Base-by-base conservation (phyloP, 1,284 basidiomycete genomes). In the Laetiporus sulphureus region DNA sequence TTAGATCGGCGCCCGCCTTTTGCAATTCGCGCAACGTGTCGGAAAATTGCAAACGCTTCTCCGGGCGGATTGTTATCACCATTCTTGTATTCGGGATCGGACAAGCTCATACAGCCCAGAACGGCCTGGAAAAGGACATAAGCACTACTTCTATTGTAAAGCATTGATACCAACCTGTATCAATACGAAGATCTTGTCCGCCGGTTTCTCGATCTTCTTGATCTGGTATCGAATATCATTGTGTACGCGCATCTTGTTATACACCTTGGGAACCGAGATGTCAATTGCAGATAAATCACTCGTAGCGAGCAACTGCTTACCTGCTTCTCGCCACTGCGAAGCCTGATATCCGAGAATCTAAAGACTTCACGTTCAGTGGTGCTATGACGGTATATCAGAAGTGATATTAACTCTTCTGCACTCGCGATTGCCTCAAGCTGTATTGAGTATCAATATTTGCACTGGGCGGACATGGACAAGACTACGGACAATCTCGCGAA, bases 131-230 rank as follows among this genome's bases (percentile, higher is more conserved):
- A 15, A 23, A 11, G 37, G 34, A 36, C 34, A 48, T 35, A n/a
- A n/a, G n/a, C n/a, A n/a, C n/a, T n/a, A n/a, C n/a, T n/a, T n/a
- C n/a, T n/a, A n/a, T n/a, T n/a, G n/a, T n/a, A n/a, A 36, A 4
- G 18, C 33, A 29, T 27, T 19, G 33, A 18, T 2, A 18, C 55
- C 46, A 41, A 83, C 84, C 62, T 90, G 86, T 12, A 88, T 77
- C 33, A 90, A 61, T 5, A 88, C 54, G 56, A 84, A 77, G 12
- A 81, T 66, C 55, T 91, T 91, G 56, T 91, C 85, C 5, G 68
- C 61, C 0, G 78, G 69, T 48, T 74, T 79, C 38, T 79, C 79
- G 4, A 82, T 61, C 53, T 80, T 88, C 62, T 77, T 78, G 8
- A 80, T 61, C 42, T 75, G 70, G 58, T 75, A 90, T 2, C 87